Percentiles rank a stretch among this genome's conserved stretches.
phyloP scores from a whole-genome alignment of 257 asterid genomes.

The Solanum arcanum region DNA sequence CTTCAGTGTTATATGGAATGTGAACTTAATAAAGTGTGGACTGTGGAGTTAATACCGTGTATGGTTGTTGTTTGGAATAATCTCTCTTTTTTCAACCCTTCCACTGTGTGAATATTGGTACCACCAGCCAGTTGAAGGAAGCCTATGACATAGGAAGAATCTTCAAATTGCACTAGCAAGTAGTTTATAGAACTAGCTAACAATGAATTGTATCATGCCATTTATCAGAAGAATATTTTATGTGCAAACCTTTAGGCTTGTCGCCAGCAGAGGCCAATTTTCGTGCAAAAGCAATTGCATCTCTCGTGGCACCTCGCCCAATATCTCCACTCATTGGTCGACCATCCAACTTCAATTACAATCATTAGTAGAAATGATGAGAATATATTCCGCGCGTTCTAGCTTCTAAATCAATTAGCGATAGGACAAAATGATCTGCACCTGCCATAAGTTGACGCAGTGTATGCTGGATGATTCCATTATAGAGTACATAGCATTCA shows the following conservation, averaged over 20 bases:
- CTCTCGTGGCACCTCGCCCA: slow-evolving; percentile 83
- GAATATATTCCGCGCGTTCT: neutral
- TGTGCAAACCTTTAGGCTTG: slow-evolving; percentile 50
- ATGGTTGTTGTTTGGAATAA: slow-evolving; percentile 44
- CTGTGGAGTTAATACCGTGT: slow-evolving; percentile 23
- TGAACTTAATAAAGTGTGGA: neutral
- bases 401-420: neutral
- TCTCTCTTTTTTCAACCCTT: slow-evolving; percentile 43
- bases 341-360: slow-evolving; percentile 62
- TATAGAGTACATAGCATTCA: slow-evolving; percentile 51
- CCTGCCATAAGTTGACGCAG: slow-evolving; percentile 91
- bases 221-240: neutral
- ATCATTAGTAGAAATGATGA: neutral
- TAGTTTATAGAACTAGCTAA: neutral
- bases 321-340: slow-evolving; percentile 98
- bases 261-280: slow-evolving; percentile 37
- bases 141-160: slow-evolving; percentile 25
- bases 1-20: neutral
- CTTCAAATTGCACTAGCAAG: neutral
- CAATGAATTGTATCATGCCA: neutral
- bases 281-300: slow-evolving; percentile 65
- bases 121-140: slow-evolving; percentile 94
- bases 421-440: neutral
- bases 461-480: slow-evolving; percentile 40
- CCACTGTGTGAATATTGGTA: slow-evolving; percentile 68